A percentile compares a stretch with the other conserved stretches of the same genome.
Evolutionary conservation across 1,284 basidiomycete genomes (phyloP).

Genomic region (Rhodotorula sp.): DNA sequence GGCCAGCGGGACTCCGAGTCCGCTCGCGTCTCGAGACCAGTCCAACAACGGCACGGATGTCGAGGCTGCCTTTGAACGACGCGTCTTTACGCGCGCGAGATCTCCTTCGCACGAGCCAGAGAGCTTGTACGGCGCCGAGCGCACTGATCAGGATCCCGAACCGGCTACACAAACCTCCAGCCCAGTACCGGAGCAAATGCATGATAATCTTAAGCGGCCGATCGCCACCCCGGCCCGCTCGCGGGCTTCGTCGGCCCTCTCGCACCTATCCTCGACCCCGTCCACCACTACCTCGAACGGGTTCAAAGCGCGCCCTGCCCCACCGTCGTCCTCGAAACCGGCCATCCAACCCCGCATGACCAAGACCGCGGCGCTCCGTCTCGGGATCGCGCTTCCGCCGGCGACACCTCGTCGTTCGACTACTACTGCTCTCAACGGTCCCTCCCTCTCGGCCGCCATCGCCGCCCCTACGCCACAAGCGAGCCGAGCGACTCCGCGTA

Average conservation of each 20-base stretch:
- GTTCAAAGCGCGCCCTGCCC: constrained; percentile 71
- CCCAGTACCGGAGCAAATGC: no score
- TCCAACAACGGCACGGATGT: background rate
- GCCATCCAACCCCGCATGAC: constrained; percentile 73
- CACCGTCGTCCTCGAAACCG: constrained; percentile 59
- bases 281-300: constrained; percentile 34
- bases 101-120: constrained; percentile 1
- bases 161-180: background rate
- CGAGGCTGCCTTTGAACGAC: background rate
- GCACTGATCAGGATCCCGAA: background rate
- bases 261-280: background rate
- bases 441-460: background rate
- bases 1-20: background rate
- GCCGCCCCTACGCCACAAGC: background rate
- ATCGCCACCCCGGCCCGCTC: background rate
- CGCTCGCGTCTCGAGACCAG: background rate
- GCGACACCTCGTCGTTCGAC: constrained; percentile 7
- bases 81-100: constrained; percentile 7
- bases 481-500: constrained; percentile 23
- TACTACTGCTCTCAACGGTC: background rate
- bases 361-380: constrained; percentile 69
- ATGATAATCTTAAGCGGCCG: background rate
- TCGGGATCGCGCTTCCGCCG: constrained; percentile 44
- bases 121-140: background rate
- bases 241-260: background rate